phyloP scores from a whole-genome alignment of 345 rosid genomes.

The Eucalyptus virginea region DNA sequence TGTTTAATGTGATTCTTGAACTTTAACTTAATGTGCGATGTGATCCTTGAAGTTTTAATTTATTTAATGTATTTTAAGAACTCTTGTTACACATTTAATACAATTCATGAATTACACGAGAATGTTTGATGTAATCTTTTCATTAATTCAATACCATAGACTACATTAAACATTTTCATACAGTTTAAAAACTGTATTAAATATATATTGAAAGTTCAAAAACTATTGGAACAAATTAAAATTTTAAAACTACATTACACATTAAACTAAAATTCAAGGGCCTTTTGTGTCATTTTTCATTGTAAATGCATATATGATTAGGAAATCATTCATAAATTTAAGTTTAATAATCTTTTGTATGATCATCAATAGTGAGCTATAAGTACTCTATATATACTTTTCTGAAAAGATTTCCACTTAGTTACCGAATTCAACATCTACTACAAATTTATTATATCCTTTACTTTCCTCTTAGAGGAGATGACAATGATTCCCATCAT shows the following conservation, averaged over 20 bases:
- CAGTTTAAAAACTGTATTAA: fast-evolving
- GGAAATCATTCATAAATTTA: no score
- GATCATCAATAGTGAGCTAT: not conserved
- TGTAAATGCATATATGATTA: no score
- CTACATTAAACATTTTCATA: fast-evolving
- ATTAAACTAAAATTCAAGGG: fast-evolving
- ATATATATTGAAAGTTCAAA: no score
- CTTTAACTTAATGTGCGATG: fast-evolving
- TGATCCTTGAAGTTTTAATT: fast-evolving
- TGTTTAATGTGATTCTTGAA: fast-evolving
- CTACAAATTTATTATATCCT: not conserved
- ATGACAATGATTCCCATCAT: fast-evolving
- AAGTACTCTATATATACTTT: no score
- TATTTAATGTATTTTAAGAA: fast-evolving
- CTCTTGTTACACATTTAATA: fast-evolving
- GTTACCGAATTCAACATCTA: not conserved
- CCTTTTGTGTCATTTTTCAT: fast-evolving
- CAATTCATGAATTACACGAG: fast-evolving
- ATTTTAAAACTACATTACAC: fast-evolving
- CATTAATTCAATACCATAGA: no score
- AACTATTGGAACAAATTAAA: no score
- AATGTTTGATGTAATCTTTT: no score
- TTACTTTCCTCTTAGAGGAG: fast-evolving
- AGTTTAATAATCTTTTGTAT: no score
- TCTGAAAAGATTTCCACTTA: not conserved